Conservation (phyloP, 345 rosid species). For the Microcos paniculata region DNA sequence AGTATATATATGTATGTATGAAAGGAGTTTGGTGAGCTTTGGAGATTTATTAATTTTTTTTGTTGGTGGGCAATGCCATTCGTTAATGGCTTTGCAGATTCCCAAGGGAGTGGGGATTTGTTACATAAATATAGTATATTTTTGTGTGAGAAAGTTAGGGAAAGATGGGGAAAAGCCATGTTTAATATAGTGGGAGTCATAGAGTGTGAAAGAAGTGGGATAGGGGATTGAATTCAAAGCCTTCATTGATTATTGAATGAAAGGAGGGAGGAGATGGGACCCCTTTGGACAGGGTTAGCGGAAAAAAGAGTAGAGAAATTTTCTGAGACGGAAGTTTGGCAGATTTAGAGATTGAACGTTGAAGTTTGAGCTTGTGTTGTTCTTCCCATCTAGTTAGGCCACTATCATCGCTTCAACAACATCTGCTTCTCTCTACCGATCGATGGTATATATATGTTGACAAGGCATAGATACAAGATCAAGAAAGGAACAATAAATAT, state of each 20-base stretch:
- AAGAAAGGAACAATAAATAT: neutral
- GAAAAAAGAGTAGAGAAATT: neutral
- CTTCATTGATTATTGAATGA: slow-evolving; percentile 39
- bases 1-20: slow-evolving; percentile 23
- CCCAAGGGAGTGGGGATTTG: slow-evolving; percentile 71
- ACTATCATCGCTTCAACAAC: slow-evolving; percentile 17
- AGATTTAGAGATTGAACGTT: slow-evolving; percentile 9
- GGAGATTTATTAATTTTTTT: slow-evolving; percentile 34
- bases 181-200: slow-evolving; percentile 25
- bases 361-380: slow-evolving; percentile 18
- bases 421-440: neutral
- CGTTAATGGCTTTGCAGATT: slow-evolving; percentile 68
- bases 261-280: slow-evolving; percentile 21
- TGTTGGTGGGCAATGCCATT: slow-evolving; percentile 54
- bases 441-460: neutral
- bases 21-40: slow-evolving; percentile 46
- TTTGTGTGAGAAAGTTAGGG: slow-evolving; percentile 30
- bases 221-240: slow-evolving; percentile 39
- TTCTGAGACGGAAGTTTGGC: slow-evolving; percentile 13
- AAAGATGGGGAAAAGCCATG: slow-evolving; percentile 19
- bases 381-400: slow-evolving; percentile 7
- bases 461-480: neutral
- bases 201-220: slow-evolving; percentile 28
- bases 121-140: slow-evolving; percentile 20
- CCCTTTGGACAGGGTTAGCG: slow-evolving; percentile 22